These are phyloP conservation scores for Boletus vinaceobasis DNA, from an alignment of 768 basidiomycete species.

Conservation along the genomic window DNA sequence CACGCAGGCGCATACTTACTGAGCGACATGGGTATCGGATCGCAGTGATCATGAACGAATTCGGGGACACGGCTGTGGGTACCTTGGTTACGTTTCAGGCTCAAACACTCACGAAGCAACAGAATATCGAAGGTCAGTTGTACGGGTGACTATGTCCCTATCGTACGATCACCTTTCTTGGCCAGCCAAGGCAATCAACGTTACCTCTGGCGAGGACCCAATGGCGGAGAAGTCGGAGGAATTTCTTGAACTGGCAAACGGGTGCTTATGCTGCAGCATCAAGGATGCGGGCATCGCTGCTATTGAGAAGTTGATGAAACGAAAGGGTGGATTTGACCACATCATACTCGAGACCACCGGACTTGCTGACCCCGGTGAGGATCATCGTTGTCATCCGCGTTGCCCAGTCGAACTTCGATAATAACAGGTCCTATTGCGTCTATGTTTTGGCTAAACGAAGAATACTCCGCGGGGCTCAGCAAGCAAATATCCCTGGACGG, in stretches of 20 bases:
- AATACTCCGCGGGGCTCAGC: conserved; percentile 65
- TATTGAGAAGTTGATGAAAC: conserved; percentile 86
- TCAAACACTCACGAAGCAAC: conserved; percentile 18
- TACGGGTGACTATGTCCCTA: neutral
- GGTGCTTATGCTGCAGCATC: conserved; percentile 97
- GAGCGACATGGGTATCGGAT: conserved; percentile 94
- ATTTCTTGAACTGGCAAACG: conserved; percentile 90
- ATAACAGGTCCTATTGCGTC: conserved; percentile 75
- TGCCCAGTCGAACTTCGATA: neutral
- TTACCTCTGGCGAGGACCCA: conserved; percentile 64
- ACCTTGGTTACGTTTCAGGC: neutral
- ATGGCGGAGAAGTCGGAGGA: conserved; percentile 70
- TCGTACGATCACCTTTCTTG: neutral
- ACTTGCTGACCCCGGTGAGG: conserved; percentile 86
- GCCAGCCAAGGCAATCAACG: conserved; percentile 81
- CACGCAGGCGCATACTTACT: conserved; percentile 74
- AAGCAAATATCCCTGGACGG: conserved; percentile 78
- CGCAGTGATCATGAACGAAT: conserved; percentile 98
- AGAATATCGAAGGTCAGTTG: conserved; percentile 88
- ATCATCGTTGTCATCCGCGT: neutral
- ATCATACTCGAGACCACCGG: conserved; percentile 96
- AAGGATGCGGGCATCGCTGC: conserved; percentile 92
- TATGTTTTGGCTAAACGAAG: conserved; percentile 86
- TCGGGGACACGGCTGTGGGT: conserved; percentile 89
- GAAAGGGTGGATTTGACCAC: conserved; percentile 88